Conservation (phyloP, 1,284 basidiomycete genomes). For the Dichomitus squalens region DNA sequence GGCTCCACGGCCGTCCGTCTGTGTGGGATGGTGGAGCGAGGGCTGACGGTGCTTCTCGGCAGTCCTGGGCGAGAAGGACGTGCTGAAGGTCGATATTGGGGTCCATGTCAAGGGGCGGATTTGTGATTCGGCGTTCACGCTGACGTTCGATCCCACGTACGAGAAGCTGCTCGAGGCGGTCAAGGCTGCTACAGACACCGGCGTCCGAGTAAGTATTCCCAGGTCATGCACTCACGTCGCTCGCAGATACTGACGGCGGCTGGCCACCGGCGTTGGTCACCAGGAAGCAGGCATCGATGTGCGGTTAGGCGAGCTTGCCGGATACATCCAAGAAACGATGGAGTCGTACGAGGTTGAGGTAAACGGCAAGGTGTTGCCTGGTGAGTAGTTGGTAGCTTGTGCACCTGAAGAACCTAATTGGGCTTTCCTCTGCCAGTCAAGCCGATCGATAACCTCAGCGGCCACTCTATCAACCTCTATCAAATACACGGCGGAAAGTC, state of each 20-base stretch:
- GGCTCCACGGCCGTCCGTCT: not conserved
- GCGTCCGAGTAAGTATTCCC: constrained; percentile 63
- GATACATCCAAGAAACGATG: constrained; percentile 97
- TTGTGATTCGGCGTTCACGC: constrained; percentile 93
- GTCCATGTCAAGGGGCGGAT: constrained; percentile 97
- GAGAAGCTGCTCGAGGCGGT: constrained; percentile 91
- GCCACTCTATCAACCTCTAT: constrained; percentile 90
- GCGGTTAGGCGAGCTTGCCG: constrained; percentile 91
- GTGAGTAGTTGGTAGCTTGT: constrained; percentile 46
- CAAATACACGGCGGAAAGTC: constrained; percentile 91
- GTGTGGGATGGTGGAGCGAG: not conserved
- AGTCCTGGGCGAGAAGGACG: constrained; percentile 86
- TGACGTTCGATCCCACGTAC: constrained; percentile 89
- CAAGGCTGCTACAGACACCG: constrained; percentile 92
- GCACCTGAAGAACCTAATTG: constrained; percentile 1
- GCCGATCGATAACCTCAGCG: constrained; percentile 88
- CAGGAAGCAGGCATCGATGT: constrained; percentile 98
- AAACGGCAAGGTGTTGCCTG: constrained; percentile 82
- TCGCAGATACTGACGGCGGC: not conserved
- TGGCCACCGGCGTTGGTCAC: not conserved
- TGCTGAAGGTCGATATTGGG: constrained; percentile 97
- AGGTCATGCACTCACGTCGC: not conserved
- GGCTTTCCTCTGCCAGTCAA: constrained; percentile 62
- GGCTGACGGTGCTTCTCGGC: constrained; percentile 11
- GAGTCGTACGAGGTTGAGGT: constrained; percentile 97